Percentiles rank a stretch among this genome's conserved stretches.
Conservation (phyloP, 768 basidiomycete genomes). For the Collybia sp. region DNA sequence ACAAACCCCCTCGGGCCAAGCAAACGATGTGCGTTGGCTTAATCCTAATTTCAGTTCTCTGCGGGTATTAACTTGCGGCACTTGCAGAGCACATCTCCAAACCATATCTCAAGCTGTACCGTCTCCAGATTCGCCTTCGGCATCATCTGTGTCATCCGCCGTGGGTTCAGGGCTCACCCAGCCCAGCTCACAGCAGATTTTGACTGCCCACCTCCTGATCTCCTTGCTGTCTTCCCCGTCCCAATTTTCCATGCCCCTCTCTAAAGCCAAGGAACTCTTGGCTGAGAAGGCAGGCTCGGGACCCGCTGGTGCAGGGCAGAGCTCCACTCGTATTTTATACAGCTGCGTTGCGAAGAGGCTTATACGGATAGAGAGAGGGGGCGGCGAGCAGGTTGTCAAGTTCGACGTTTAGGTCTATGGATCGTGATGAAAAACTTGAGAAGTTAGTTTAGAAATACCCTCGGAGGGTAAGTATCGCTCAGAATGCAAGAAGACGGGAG, state of each 20-base stretch:
- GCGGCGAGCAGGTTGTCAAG: constrained; percentile 69
- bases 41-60: constrained; percentile 4
- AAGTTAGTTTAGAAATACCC: no score
- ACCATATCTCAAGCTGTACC: constrained; percentile 46
- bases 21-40: constrained; percentile 52
- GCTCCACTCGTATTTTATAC: constrained; percentile 62
- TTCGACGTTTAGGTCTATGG: constrained; percentile 47
- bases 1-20: constrained; percentile 45
- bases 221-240: constrained; percentile 51
- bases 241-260: constrained; percentile 53
- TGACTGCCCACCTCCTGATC: constrained; percentile 64
- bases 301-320: constrained; percentile 28
- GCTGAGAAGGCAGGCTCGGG: constrained; percentile 34
- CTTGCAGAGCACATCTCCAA: constrained; percentile 51
- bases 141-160: constrained; percentile 46
- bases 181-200: constrained; percentile 63
- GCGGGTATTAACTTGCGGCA: constrained; percentile 5
- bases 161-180: constrained; percentile 21
- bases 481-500: no score
- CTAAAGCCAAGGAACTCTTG: constrained; percentile 56
- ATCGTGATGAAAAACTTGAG: no score
- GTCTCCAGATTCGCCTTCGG: constrained; percentile 50
- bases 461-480: no score
- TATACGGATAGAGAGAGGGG: constrained; percentile 70
- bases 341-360: constrained; percentile 79